phyloP scores from a whole-genome alignment of 257 asterid genomes.

The Buddleja alternifolia region DNA sequence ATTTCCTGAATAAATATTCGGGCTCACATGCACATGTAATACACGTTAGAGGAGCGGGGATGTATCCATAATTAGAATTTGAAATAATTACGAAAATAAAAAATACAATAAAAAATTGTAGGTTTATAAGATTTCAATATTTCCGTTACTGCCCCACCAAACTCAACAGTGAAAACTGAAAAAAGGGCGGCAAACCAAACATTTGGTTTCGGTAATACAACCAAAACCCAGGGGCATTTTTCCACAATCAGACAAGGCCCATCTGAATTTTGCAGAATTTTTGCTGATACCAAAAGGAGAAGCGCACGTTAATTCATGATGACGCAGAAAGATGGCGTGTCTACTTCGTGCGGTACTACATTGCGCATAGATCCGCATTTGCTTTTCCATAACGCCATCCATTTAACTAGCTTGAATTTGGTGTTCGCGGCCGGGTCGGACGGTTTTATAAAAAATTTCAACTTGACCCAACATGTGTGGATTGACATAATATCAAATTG shows the following conservation, averaged over 20 bases:
- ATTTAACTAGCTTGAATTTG: too few species aligned
- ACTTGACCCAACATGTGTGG: too few species aligned
- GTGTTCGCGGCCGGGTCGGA: too few species aligned
- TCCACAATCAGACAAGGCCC: constrained; percentile 14
- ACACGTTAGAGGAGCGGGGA: too few species aligned
- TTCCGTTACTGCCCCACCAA: constrained; percentile 16
- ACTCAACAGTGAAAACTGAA: not conserved
- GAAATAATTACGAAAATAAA: too few species aligned
- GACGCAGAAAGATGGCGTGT: constrained; percentile 39
- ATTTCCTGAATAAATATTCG: too few species aligned
- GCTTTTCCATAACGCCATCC: constrained; percentile 34
- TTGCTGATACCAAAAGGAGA: constrained; percentile 23
- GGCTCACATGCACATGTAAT: too few species aligned
- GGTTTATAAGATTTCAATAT: not conserved
- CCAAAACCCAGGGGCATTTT: constrained; percentile 6
- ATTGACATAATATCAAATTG: too few species aligned
- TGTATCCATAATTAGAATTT: too few species aligned
- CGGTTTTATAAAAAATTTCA: too few species aligned
- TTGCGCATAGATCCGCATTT: constrained; percentile 41
- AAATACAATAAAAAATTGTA: too few species aligned
- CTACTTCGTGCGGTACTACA: constrained; percentile 38
- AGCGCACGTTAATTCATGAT: constrained; percentile 49
- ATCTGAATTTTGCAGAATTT: not conserved
- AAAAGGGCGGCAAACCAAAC: constrained; percentile 4
- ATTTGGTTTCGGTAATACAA: not conserved